phyloP scores from a whole-genome alignment of 257 asterid species.

The Nicotiana otophora region DNA sequence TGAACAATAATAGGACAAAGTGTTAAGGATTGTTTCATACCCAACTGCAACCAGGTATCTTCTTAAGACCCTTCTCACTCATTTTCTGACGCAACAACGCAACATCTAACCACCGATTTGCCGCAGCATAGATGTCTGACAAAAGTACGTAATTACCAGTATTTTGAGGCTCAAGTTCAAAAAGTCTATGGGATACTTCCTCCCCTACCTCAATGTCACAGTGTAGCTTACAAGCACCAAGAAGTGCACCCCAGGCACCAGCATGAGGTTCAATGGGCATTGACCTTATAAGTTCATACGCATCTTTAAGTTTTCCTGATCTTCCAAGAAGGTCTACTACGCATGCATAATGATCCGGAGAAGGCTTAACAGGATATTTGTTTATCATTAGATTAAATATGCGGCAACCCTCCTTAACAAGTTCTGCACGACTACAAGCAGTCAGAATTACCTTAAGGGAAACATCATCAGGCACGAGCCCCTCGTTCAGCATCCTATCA shows the following conservation, averaged over 20 bases:
- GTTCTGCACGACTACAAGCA: slow-evolving; percentile 55
- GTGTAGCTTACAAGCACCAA: slow-evolving; percentile 60
- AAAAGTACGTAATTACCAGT: slow-evolving; percentile 58
- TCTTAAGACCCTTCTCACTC: slow-evolving; percentile 49
- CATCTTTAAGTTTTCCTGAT: slow-evolving; percentile 63
- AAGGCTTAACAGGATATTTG: slow-evolving; percentile 37
- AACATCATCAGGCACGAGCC: slow-evolving; percentile 56
- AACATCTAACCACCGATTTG: slow-evolving; percentile 59
- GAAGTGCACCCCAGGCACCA: slow-evolving; percentile 91
- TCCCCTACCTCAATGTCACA: slow-evolving; percentile 50
- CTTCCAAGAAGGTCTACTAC: slow-evolving; percentile 69
- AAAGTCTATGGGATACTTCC: slow-evolving; percentile 42
- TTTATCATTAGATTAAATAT: slow-evolving; percentile 42
- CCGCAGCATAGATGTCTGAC: slow-evolving; percentile 68
- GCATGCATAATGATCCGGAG: slow-evolving; percentile 75
- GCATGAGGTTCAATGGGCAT: slow-evolving; percentile 55
- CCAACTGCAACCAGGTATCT: slow-evolving; percentile 61
- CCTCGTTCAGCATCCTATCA: slow-evolving; percentile 59
- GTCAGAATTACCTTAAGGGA: slow-evolving; percentile 60
- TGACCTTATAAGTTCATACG: slow-evolving; percentile 54
- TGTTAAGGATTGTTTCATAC: neutral
- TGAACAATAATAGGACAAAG: neutral
- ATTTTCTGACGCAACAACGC: slow-evolving; percentile 46
- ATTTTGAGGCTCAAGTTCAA: slow-evolving; percentile 62
- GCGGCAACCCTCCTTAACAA: slow-evolving; percentile 57